A percentile compares a stretch with the other conserved stretches of the same genome.
Conservation (phyloP, 306 rosid species). For the Sphenostylis stenocarpa region DNA sequence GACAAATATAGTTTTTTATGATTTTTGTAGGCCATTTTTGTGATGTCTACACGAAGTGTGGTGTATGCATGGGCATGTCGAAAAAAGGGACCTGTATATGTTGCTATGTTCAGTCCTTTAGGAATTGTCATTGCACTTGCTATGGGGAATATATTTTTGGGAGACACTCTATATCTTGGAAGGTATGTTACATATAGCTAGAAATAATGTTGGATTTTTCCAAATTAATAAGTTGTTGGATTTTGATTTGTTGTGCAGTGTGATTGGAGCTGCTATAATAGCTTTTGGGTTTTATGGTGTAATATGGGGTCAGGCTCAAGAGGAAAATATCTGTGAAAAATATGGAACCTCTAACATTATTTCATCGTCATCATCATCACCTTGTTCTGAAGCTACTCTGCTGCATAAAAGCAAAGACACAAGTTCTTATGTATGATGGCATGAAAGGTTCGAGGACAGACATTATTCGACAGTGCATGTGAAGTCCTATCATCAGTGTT, state of each 20-base stretch:
- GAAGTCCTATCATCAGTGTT: not conserved
- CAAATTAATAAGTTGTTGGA: not conserved
- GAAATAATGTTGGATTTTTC: not conserved
- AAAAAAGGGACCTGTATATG: conserved; percentile 47
- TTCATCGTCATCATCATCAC: conserved; percentile 1
- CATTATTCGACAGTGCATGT: not conserved
- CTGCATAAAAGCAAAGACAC: conserved; percentile 17
- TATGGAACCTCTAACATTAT: not conserved
- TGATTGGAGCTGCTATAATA: conserved; percentile 37
- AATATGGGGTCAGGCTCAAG: conserved; percentile 50
- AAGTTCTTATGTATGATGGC: not conserved
- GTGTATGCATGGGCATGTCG: conserved; percentile 39
- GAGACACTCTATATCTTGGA: conserved; percentile 47
- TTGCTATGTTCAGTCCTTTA: conserved; percentile 44
- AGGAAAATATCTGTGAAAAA: not conserved
- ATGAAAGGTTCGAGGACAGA: not conserved
- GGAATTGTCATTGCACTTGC: conserved; percentile 46
- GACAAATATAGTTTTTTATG: no score
- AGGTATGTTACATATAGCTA: conserved; percentile 17
- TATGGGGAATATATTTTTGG: conserved; percentile 42
- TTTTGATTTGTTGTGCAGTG: conserved; percentile 20
- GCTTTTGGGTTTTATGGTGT: conserved; percentile 48
- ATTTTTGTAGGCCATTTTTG: conserved; percentile 34
- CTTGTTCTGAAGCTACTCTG: conserved; percentile 25
- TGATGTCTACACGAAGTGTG: conserved; percentile 28